These are phyloP conservation scores for Ballota nigra DNA, from an alignment of 257 asterid genomes.

Conservation along the genomic window DNA sequence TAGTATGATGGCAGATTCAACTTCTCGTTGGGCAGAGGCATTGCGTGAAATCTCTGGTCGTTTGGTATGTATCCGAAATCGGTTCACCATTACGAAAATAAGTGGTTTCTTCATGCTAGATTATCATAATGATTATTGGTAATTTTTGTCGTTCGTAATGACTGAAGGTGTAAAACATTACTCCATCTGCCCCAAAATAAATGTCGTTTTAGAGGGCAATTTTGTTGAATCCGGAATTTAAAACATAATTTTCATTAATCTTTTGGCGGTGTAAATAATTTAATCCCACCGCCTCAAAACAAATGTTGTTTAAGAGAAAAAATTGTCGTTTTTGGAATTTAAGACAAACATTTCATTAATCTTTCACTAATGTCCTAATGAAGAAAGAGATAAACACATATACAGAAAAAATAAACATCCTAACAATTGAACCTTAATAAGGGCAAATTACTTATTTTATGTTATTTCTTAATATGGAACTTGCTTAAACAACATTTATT, in stretches of 20 bases:
- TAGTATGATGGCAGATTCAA: slow-evolving; percentile 99
- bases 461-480: background rate
- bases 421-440: background rate
- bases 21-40: slow-evolving; percentile 99
- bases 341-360: background rate
- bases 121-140: slow-evolving; percentile 5
- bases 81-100: slow-evolving; percentile 16
- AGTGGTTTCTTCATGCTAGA: slow-evolving; percentile 11
- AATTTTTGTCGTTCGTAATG: background rate
- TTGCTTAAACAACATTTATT: background rate
- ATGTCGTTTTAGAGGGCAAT: background rate
- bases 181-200: background rate
- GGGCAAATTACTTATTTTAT: background rate
- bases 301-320: background rate
- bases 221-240: background rate
- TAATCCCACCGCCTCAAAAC: background rate
- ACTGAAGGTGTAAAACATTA: background rate
- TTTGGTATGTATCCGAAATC: slow-evolving; percentile 55
- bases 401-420: background rate
- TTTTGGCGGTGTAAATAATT: background rate
- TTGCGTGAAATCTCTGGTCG: slow-evolving; percentile 99
- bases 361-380: background rate
- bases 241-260: background rate
- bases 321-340: background rate
- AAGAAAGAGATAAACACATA: background rate